Base-by-base conservation (phyloP, 75 land plant species). In the Selaginella tamariscina region DNA sequence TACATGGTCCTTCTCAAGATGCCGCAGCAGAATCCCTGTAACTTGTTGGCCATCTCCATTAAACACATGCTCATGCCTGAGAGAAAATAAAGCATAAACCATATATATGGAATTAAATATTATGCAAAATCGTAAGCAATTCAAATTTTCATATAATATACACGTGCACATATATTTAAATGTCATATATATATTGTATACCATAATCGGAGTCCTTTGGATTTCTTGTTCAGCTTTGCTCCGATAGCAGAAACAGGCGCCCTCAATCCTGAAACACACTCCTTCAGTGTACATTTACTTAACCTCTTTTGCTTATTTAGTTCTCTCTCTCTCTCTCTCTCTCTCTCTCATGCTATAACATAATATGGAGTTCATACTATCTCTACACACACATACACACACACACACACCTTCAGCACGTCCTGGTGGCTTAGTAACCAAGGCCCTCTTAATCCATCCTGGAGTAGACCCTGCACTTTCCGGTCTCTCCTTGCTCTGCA, bases 51-150 rank as follows among this genome's bases (percentile, higher is more conserved):
- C 73, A 33, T 29, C 0, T 20, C 67, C 28, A 27, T 57, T 69
- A 63, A 65, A 68, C 30, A 76, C 30, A n/a, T 54, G 21, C 31
- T 76, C 78, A 71, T 72, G 73, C 78, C 78, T 76, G 70, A 13
- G 1, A 5, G 29, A 20, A 28, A 29, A 65, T 13, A 23, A 23
- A 60, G 13, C 64, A 60, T 9, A 11, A 65, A 29, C 49, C 49
- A 15, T 15, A 39, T 15, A 15, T 39, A 5, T 39, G 15, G 49
- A 39, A 39, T 39, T 39, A 5, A 39, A 5, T 39, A 39, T 15
- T 5, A 15, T 39, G 15, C 15, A 5, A 39, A 39, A 15, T 5
- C 49, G 5, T n/a, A n/a, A n/a, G n/a, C n/a, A n/a, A n/a, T n/a
- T n/a, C n/a, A n/a, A n/a, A n/a, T n/a, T n/a, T n/a, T n/a, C n/a